These are phyloP conservation scores for Aspergillus quadricinctus DNA, from an alignment of 2,329 filamentous ascomycete genomes.

Conservation along the genomic window DNA sequence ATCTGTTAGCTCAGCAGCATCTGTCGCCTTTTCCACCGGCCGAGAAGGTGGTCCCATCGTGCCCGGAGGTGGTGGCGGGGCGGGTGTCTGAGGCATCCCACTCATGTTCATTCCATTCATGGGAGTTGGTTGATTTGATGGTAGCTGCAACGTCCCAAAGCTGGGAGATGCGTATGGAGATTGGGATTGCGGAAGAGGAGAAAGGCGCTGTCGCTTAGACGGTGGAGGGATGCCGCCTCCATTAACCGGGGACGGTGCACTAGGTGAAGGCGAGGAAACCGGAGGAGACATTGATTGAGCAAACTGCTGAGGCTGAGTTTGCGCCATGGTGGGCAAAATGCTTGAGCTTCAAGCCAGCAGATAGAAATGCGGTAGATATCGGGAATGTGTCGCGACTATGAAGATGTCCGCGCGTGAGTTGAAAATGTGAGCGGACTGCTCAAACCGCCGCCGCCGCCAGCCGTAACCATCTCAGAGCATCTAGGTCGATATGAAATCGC, in stretches of 20 bases:
- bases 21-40: constrained; percentile 50
- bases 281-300: constrained; percentile 59
- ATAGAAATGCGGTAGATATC: constrained; percentile 16
- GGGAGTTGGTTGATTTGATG: constrained; percentile 26
- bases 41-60: constrained; percentile 62
- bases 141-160: constrained; percentile 45
- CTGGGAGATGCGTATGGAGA: constrained; percentile 61
- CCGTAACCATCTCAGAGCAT: constrained; percentile 36
- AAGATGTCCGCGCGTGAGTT: constrained; percentile 27
- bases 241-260: constrained; percentile 48
- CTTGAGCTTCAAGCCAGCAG: constrained; percentile 8
- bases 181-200: constrained; percentile 62
- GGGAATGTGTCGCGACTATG: constrained; percentile 17
- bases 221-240: constrained; percentile 58
- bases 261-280: constrained; percentile 59
- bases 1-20: constrained; percentile 71
- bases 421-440: constrained; percentile 36
- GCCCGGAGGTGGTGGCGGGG: constrained; percentile 37
- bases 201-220: constrained; percentile 68
- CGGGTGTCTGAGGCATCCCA: constrained; percentile 45
- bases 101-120: constrained; percentile 48
- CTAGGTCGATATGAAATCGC: constrained; percentile 16
- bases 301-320: constrained; percentile 53
- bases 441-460: constrained; percentile 32
- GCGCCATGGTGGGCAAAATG: constrained; percentile 49